Base-by-base conservation (phyloP, 345 rosid genomes). In the Litchi chinensis region DNA sequence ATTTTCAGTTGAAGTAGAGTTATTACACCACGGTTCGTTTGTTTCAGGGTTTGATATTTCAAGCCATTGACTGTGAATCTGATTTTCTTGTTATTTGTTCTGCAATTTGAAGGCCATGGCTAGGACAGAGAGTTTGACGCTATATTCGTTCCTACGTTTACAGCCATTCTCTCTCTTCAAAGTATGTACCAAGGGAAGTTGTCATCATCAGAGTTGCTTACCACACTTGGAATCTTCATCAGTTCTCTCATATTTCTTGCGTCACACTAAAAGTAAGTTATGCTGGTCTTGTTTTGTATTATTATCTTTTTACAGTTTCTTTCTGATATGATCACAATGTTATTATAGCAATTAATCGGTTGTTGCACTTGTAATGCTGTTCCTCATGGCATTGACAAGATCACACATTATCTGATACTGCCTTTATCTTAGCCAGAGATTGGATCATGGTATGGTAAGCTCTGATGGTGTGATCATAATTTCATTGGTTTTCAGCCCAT, bases 361-460 rank as follows among this genome's bases (percentile, higher is more conserved):
- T 28, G 1, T 50, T 5, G 40, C 43, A 8, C 63, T 16, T 48
- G 40, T 24, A 9, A 16, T 71, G 7, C 12, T 93, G 65, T 77
- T 88, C 89, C 82, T 91, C 98, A 93, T 92, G 15, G 89, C 72
- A 75, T 89, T 91, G 75, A 93, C 90, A 57, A 93, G 86, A 76
- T 93, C 95, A 98, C 98, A 93, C 96, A 91, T 87, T 46, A 93
- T 88, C 83, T 92, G 89, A 64, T 89, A 93, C 89, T 95, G 98
- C 82, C 90, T 88, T 88, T 66, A 92, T 93, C 90, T 86, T 93
- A 32, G 97, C 95, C 39, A 89, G 76, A 54, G 97, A 91, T 79
- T 88, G 93, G 16, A 95, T 91, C 89, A 92, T 85, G 41, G 80
- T 81, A 70, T 93, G 98, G 67, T 89, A 92, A 8, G 95, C 94